phyloP scores from a whole-genome alignment of 2,329 filamentous ascomycete genomes.

The Fusarium nurragi region DNA sequence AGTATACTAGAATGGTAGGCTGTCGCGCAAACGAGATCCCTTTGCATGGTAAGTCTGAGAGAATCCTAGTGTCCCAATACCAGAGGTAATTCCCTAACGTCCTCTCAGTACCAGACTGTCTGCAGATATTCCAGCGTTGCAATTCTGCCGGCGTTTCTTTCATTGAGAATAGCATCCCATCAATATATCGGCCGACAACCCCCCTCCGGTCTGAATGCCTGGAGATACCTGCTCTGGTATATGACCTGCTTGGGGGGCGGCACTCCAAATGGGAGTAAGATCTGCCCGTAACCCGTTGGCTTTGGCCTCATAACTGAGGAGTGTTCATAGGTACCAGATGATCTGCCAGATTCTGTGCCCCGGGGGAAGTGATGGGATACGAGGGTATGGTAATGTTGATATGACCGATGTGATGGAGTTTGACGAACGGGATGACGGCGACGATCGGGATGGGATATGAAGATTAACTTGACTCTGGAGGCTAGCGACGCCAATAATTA shows the following conservation, averaged over 20 bases:
- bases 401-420: constrained; percentile 20
- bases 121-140: constrained; percentile 18
- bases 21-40: constrained; percentile 30
- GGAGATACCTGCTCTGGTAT: constrained; percentile 25
- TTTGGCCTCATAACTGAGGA: constrained; percentile 3
- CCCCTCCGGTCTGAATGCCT: constrained; percentile 13
- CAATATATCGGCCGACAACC: constrained; percentile 14
- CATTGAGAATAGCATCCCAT: not conserved
- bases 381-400: not conserved
- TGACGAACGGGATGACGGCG: constrained; percentile 13
- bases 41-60: constrained; percentile 18
- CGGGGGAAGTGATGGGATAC: not conserved
- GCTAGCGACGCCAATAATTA: not conserved
- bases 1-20: constrained; percentile 14
- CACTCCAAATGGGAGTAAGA: constrained; percentile 23
- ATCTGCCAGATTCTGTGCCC: constrained; percentile 14
- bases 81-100: not conserved
- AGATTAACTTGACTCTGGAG: not conserved
- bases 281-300: not conserved
- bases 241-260: constrained; percentile 12
- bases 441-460: not conserved
- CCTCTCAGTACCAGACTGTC: constrained; percentile 4
- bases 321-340: constrained; percentile 3
- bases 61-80: not conserved
- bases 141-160: constrained; percentile 4